phyloP scores from a whole-genome alignment of 495 filamentous ascomycete species.

The Bacidia rubella region DNA sequence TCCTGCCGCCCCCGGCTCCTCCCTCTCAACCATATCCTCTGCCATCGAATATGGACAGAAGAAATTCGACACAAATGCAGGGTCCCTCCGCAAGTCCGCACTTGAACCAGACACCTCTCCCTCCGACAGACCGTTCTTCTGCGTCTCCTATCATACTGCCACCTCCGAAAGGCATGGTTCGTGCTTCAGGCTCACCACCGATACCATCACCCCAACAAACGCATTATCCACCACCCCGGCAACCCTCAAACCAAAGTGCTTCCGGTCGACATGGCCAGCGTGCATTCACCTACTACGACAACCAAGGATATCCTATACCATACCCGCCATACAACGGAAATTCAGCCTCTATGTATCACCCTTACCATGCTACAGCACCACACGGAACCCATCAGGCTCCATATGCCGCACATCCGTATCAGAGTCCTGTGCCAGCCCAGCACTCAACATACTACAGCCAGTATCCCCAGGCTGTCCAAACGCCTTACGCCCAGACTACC shows the following conservation, averaged over 20 bases:
- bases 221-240: conserved; percentile 10
- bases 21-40: conserved; percentile 7
- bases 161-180: conserved; percentile 17
- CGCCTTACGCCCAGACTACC: conserved; percentile 16
- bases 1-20: conserved; percentile 12
- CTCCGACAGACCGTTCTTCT: conserved; percentile 13
- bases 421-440: conserved; percentile 9
- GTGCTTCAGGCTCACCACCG: conserved; percentile 13
- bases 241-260: conserved; percentile 14
- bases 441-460: conserved; percentile 11
- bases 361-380: conserved; percentile 9
- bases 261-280: background rate
- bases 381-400: conserved; percentile 1
- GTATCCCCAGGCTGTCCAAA: conserved; percentile 12
- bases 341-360: conserved; percentile 7
- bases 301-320: conserved; percentile 10
- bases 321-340: conserved; percentile 14
- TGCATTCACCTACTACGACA: conserved; percentile 9
- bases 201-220: conserved; percentile 15
- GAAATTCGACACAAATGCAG: conserved; percentile 13
- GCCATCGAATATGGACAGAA: conserved; percentile 12
- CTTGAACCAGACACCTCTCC: conserved; percentile 8
- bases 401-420: conserved; percentile 8
- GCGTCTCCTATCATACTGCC: conserved; percentile 18
- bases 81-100: conserved; percentile 15